Evolutionary conservation across 2,329 filamentous ascomycete genomes (phyloP).

Genomic region (Clonostachys rosea): DNA sequence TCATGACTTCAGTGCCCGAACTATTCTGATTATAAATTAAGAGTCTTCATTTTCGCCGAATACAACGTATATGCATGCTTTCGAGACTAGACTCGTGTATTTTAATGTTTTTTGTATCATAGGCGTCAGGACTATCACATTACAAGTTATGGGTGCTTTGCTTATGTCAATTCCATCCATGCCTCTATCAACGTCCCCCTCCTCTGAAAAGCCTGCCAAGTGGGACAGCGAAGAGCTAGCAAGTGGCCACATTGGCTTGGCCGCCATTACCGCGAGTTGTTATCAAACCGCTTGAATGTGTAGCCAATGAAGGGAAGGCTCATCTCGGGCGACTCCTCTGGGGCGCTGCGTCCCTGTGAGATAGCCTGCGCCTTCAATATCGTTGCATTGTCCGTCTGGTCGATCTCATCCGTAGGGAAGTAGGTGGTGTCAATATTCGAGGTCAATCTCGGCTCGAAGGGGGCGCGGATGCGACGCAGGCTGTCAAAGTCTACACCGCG

Average conservation of each 20-base stretch:
- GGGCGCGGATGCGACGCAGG: conserved; percentile 86
- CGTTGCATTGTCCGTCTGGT: conserved; percentile 90
- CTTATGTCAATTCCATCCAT: too few relatives aligned
- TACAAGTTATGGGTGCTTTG: too few relatives aligned
- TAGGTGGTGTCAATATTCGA: conserved; percentile 96
- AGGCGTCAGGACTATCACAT: too few relatives aligned
- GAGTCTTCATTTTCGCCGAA: too few relatives aligned
- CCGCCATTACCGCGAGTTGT: conserved; percentile 54
- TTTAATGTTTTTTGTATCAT: too few relatives aligned
- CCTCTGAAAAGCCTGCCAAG: too few relatives aligned
- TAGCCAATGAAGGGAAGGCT: conserved; percentile 70
- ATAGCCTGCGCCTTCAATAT: conserved; percentile 79
- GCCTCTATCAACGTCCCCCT: too few relatives aligned
- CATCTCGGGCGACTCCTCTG: conserved; percentile 86
- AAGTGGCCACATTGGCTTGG: conserved; percentile 1
- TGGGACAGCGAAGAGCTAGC: too few relatives aligned
- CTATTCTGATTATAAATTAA: too few relatives aligned
- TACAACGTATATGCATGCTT: too few relatives aligned
- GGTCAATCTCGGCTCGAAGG: conserved; percentile 89
- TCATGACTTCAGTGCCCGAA: too few relatives aligned
- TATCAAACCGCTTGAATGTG: conserved; percentile 91
- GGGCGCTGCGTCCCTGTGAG: conserved; percentile 54
- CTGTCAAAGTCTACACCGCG: conserved; percentile 93
- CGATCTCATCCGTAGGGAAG: conserved; percentile 98
- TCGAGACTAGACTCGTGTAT: too few relatives aligned